Percentiles rank a stretch among this genome's conserved stretches.
These are phyloP conservation scores for Suillus brevipes DNA, from an alignment of 768 basidiomycete genomes.

Conservation along the genomic window DNA sequence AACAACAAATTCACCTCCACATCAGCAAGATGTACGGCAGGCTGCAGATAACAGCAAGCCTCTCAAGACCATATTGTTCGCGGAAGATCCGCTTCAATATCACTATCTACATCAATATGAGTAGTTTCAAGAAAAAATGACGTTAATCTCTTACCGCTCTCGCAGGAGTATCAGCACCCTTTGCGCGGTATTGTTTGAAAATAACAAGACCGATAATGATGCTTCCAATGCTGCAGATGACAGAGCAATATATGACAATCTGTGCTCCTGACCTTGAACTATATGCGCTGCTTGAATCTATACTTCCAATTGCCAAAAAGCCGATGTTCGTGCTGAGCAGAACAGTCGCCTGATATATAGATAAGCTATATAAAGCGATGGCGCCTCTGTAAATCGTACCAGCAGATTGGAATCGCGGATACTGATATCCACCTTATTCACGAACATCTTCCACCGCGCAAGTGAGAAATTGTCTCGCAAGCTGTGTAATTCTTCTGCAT, in stretches of 20 bases:
- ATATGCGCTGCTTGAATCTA: conserved; percentile 3
- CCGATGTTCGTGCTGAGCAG: conserved; percentile 27
- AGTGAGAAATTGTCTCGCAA: conserved; percentile 30
- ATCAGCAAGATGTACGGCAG: conserved; percentile 42
- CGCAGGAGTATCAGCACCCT: conserved; percentile 31
- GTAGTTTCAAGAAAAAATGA: background rate
- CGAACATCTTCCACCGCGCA: conserved; percentile 29
- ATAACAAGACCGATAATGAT: conserved; percentile 32
- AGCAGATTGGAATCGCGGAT: conserved; percentile 33
- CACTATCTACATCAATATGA: conserved; percentile 19
- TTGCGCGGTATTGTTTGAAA: conserved; percentile 35
- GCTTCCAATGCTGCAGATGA: conserved; percentile 29
- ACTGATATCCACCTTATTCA: conserved; percentile 31
- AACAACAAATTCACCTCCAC: conserved; percentile 35
- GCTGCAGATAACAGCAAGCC: conserved; percentile 40
- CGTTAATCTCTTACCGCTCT: conserved; percentile 23
- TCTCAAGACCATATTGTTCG: conserved; percentile 32
- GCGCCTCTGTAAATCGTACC: conserved; percentile 13
- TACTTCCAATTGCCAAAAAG: conserved; percentile 22
- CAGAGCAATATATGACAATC: conserved; percentile 30
- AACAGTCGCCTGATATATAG: conserved; percentile 26
- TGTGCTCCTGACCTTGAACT: conserved; percentile 19
- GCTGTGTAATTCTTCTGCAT: conserved; percentile 27
- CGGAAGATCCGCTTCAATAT: conserved; percentile 29
- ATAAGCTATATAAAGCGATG: background rate